Base-by-base conservation (phyloP, 2,329 filamentous ascomycete species). In the Colletotrichum limetticola region DNA sequence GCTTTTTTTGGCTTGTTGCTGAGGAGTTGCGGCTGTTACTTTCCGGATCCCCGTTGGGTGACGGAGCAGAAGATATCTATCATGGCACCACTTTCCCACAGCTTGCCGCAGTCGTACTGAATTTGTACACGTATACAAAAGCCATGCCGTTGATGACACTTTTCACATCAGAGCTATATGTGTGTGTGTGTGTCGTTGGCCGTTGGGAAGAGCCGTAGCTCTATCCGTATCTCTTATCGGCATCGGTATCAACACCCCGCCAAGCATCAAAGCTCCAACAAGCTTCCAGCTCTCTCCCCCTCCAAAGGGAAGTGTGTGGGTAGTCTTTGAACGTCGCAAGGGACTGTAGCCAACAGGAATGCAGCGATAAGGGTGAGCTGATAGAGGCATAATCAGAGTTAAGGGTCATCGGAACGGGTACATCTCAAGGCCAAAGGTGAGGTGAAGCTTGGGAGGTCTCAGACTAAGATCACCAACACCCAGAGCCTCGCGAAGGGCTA, bases 81-180 rank as follows among this genome's bases (percentile, higher is more conserved):
- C 60, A 72, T 66, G 72, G 37, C 65, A 62, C 69, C 64, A 72
- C 64, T 69, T 69, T 69, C 68, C 35, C 42, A 59, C 26, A 49
- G 28, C 52, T 49, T 64, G 59, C 55, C 53, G 69, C 58, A 52
- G 37, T 68, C 66, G 58, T 69, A 64, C 62, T 7, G 19, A 9
- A 55, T 42, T 12, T 26, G 66, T 46, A 72, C 56, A 61, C 60
- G 59, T 65, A 62, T 69, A 46, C 46, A 24, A 57, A 32, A 26
- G 61, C 57, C 30, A 56, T 52, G 49, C 26, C 28, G 60, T 32
- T n/a, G 49, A 46, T 66, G 46, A 63, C n/a, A 30, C n/a, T 28
- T 63, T 37, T 22, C 32, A 26, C 30, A 28, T 14, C 19, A n/a
- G 32, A 53, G 46, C 28, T 46, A 26, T 26, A 26, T 26, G 9